These are phyloP conservation scores for Candida chilensis DNA, from an alignment of 805 yeast genomes.

Conservation along the genomic window DNA sequence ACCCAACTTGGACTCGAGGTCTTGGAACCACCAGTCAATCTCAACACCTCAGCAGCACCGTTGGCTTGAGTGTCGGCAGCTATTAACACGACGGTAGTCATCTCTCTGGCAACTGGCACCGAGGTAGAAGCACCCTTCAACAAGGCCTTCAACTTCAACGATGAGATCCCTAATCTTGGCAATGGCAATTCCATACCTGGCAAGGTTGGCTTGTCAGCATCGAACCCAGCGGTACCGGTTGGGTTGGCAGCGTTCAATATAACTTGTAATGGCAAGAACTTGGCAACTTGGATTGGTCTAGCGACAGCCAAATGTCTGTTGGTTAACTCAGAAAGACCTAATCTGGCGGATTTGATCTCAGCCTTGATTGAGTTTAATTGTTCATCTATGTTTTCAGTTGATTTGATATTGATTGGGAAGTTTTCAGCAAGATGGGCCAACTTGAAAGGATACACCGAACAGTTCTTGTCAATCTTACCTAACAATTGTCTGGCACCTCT, in stretches of 20 bases:
- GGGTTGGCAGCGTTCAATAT: constrained; percentile 57
- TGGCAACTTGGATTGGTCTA: constrained; percentile 63
- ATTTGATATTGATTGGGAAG: constrained; percentile 45
- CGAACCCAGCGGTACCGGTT: constrained; percentile 59
- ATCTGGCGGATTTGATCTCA: constrained; percentile 53
- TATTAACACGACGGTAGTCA: constrained; percentile 59
- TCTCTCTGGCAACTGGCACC: constrained; percentile 67
- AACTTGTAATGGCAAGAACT: constrained; percentile 62
- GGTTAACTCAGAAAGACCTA: constrained; percentile 72
- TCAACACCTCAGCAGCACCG: constrained; percentile 48
- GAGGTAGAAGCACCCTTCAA: constrained; percentile 40
- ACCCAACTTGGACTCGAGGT: constrained; percentile 78
- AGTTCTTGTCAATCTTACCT: constrained; percentile 57
- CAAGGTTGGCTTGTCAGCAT: constrained; percentile 54
- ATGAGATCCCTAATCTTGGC: constrained; percentile 63
- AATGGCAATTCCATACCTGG: constrained; percentile 73
- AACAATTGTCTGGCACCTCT: constrained; percentile 66
- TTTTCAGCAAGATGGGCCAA: constrained; percentile 56
- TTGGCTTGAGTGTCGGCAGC: constrained; percentile 24
- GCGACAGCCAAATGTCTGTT: constrained; percentile 74
- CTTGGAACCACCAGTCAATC: constrained; percentile 74
- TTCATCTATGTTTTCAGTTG: constrained; percentile 18
- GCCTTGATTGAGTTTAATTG: constrained; percentile 36
- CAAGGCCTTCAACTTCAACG: constrained; percentile 58
- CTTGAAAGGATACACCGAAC: constrained; percentile 90